Evolutionary conservation across 768 basidiomycete species (phyloP), one percentile per base, ranked within the genome.

Genomic region (Suillus luteus): DNA sequence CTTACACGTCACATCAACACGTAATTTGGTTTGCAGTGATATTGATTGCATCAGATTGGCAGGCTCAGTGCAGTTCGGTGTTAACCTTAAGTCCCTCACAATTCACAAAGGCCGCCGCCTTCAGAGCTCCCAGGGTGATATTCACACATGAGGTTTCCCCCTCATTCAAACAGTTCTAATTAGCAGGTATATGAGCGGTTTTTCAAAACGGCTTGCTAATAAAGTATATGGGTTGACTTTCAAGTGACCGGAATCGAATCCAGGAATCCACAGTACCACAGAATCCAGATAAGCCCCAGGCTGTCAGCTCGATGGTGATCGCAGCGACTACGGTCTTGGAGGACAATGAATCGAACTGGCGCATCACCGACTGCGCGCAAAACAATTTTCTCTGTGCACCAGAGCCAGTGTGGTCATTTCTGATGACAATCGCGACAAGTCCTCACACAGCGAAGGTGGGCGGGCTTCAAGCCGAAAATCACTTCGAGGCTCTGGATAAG

Each of bases 1-100:
- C 40, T 58, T 31, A 58, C 24, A 40, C 17, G 35, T 57, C 55
- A 19, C 57, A 57, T 27, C 24, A 24, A 40, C 55, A 58, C 57
- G 57, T 58, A 58, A 58, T 27, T 5, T 27, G 38, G 19, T 38
- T 22, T 57, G 5, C 55, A 38, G 38, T 24, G 27, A 19, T 41
- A 58, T 38, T 58, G 55, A 58, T 58, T 24, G 17, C 38, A 40
- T 40, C 38, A 57, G 37, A 37, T 24, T 38, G 14, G 8, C 49
- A 51, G 5, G 24, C 24, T 17, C 14, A 27, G 15, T 27, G 14
- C 55, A 37, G n/a, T 14, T 22, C 22, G n/a, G 22, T 55, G 19
- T n/a, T n/a, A 35, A 55, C 35, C 11, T n/a, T n/a, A 35, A 55
- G 14, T 17, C 17, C 10, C 40, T 58, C 38, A 58, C 24, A 49